Base-by-base conservation (phyloP, 2,329 filamentous ascomycete species). In the Scolecobasidium constrictum region DNA sequence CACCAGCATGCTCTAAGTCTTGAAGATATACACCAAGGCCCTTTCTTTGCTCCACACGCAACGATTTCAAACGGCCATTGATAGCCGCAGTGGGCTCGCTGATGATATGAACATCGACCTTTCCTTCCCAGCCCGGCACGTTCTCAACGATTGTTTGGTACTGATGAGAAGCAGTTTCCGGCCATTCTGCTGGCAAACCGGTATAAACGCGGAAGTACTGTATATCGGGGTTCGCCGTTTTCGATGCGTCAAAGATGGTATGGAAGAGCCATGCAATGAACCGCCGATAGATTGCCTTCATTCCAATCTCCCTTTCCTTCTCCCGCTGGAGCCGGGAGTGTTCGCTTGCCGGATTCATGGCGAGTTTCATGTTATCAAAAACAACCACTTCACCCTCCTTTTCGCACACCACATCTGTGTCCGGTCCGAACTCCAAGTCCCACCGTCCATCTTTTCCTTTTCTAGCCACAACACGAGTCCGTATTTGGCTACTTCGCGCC, bases 341-440 rank as follows among this genome's bases (percentile, higher is more conserved):
- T 16, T 39, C 17, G 37, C 37, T 39, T 39, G 37, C 20, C 37
- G 37, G 37, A 23, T 39, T 39, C 19, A 39, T 39, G 20, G 37
- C 37, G 37, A 39, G 37, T 39, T 39, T 39, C 37, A 39, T 39
- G 18, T 39, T 39, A 18, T 39, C 37, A 23, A 39, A 39, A 21
- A 39, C 19, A 39, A 39, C 19, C 19, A 39, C 37, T 39, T 39
- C 37, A 11, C 37, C 37, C 21, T 39, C 37, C 20, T 39, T 39
- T 31, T 31, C 26, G 26, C 26, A 31, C 26, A 31, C 26, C 26
- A 31, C n/a, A n/a, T 31, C 19, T 26, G 16, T 39, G 16, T 21
- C 37, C 18, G 15, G 37, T 18, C 37, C 37, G 18, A 39, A 39
- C 37, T 39, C 37, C 37, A 39, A 39, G 15, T 39, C 37, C 37